These are phyloP conservation scores for Brassica juncea DNA, from an alignment of 345 rosid species.

Conservation along the genomic window DNA sequence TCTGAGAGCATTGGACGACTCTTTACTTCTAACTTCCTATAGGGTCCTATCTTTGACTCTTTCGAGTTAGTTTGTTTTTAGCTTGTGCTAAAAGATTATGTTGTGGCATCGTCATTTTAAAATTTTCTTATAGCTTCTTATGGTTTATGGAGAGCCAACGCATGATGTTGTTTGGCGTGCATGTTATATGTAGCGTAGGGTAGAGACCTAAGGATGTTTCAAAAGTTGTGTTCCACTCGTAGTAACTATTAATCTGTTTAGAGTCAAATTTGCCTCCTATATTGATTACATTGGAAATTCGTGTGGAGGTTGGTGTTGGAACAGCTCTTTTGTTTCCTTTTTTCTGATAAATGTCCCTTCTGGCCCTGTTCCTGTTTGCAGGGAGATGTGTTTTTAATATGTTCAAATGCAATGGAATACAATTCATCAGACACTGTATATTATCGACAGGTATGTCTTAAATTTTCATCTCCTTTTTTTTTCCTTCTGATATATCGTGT, in stretches of 20 bases:
- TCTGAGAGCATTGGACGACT: background rate
- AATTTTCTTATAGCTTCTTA: background rate
- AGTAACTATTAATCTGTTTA: background rate
- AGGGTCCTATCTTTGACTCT: background rate
- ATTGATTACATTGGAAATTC: background rate
- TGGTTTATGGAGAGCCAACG: background rate
- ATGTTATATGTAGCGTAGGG: background rate
- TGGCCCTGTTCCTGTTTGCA: conserved; percentile 44
- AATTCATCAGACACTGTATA: conserved; percentile 92
- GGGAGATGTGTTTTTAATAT: conserved; percentile 80
- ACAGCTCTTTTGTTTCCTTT: background rate
- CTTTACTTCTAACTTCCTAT: background rate
- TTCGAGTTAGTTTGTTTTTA: conserved; percentile 13
- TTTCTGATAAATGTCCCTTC: background rate
- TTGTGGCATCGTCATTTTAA: background rate
- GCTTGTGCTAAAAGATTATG: background rate
- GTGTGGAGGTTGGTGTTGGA: conserved; percentile 13
- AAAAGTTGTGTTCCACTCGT: background rate
- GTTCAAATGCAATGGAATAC: conserved; percentile 94
- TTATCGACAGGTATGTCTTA: conserved; percentile 73
- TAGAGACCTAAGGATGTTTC: conserved; percentile 8
- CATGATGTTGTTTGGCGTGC: conserved; percentile 26
- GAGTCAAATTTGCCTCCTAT: background rate
- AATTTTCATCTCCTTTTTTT: background rate
- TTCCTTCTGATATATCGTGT: background rate